Conservation (phyloP, 805 yeast genomes). For the Allodekkera sacchari region DNA sequence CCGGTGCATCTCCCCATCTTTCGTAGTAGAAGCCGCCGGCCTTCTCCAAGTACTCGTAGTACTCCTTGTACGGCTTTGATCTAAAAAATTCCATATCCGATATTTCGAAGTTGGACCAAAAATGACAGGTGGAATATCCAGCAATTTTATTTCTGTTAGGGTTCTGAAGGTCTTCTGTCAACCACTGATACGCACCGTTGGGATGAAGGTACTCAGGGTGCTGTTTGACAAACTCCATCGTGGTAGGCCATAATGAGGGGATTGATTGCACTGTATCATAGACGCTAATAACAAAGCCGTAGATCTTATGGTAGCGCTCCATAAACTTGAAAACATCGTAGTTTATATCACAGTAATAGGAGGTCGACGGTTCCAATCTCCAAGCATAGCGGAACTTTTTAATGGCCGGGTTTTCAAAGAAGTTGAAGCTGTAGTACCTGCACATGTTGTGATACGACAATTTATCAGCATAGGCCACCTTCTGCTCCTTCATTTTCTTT, state of each 20-base stretch:
- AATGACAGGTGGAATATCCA: conserved; percentile 62
- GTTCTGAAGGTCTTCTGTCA: conserved; percentile 42
- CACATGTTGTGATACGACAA: conserved; percentile 79
- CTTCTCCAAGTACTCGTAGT: conserved; percentile 55
- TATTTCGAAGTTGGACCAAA: conserved; percentile 87
- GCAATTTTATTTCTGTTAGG: conserved; percentile 35
- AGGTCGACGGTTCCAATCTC: conserved; percentile 73
- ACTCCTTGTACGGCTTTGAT: conserved; percentile 53
- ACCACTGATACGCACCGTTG: conserved; percentile 46
- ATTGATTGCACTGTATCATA: conserved; percentile 67
- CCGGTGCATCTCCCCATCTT: conserved; percentile 94
- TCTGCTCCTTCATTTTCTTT: conserved; percentile 25
- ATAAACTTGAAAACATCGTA: conserved; percentile 74
- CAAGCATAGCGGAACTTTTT: conserved; percentile 62
- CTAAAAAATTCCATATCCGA: conserved; percentile 78
- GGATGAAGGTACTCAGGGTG: conserved; percentile 52
- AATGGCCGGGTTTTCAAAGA: conserved; percentile 57
- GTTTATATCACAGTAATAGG: conserved; percentile 57
- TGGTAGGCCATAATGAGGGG: conserved; percentile 58
- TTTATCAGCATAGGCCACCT: conserved; percentile 51
- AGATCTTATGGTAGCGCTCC: conserved; percentile 56
- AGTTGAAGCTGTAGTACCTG: conserved; percentile 60
- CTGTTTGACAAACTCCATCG: conserved; percentile 46
- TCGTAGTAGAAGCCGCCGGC: conserved; percentile 84
- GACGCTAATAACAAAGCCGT: conserved; percentile 64